These are phyloP conservation scores for Scheffersomyces stipitis DNA, from an alignment of 805 yeast genomes.

Conservation along the genomic window DNA sequence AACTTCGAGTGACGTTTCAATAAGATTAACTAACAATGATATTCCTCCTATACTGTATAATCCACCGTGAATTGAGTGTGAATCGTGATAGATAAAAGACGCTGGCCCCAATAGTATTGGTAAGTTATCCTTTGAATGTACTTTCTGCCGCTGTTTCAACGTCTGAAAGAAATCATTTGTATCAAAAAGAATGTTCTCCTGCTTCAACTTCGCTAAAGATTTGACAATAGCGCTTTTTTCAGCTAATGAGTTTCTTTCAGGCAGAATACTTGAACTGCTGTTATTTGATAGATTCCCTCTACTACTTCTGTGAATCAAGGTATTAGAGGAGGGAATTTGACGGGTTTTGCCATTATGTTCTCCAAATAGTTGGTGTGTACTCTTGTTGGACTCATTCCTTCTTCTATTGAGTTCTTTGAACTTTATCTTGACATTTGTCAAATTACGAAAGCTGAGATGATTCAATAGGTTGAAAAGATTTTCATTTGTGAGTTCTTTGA, in stretches of 20 bases:
- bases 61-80: conserved; percentile 27
- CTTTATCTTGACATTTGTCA: conserved; percentile 35
- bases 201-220: conserved; percentile 14
- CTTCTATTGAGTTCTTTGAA: conserved; percentile 26
- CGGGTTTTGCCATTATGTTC: neutral
- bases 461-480: conserved; percentile 40
- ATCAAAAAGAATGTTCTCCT: conserved; percentile 20
- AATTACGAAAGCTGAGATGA: conserved; percentile 37
- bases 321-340: neutral
- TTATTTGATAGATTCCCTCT: neutral
- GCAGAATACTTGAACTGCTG: neutral
- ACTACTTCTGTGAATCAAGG: neutral
- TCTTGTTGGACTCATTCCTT: neutral
- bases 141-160: neutral
- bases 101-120: conserved; percentile 2
- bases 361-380: neutral
- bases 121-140: conserved; percentile 5
- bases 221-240: conserved; percentile 15
- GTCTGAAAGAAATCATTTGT: conserved; percentile 8
- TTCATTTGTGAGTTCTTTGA: conserved; percentile 30
- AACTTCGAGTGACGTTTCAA: conserved; percentile 43
- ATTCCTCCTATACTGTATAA: conserved; percentile 54
- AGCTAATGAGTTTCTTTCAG: conserved; percentile 3
- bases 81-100: conserved; percentile 18
- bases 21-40: conserved; percentile 42